Evolutionary conservation across 208 protist species (phyloP).

Genomic region (Wallacemonas sp.): DNA sequence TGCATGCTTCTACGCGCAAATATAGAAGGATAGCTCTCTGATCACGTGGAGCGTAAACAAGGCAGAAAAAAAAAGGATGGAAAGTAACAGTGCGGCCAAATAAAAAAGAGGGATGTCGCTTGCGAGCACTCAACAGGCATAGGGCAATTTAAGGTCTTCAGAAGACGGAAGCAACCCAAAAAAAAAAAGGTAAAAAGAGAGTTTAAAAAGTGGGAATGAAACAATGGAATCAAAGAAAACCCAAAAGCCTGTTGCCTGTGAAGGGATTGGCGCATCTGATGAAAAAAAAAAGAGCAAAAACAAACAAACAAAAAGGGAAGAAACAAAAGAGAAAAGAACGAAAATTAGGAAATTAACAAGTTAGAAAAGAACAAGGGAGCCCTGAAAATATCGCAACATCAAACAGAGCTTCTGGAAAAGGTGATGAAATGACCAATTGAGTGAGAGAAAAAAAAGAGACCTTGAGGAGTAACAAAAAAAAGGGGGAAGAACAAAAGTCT

Average conservation of each 20-base stretch:
- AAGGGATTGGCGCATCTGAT: no score
- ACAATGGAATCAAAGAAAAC: neutral
- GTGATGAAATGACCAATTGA: no score
- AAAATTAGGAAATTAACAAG: neutral
- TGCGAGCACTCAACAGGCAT: no score
- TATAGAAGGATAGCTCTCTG: no score
- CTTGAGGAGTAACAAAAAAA: slow-evolving; percentile 24
- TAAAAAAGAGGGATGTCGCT: neutral
- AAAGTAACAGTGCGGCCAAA: no score
- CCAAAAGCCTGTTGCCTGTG: no score
- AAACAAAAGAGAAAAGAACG: neutral
- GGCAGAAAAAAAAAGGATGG: neutral
- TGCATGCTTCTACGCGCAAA: no score
- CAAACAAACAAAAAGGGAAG: slow-evolving; percentile 4
- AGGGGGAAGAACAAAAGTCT: slow-evolving; percentile 17
- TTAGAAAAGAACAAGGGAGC: neutral
- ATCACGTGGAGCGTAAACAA: neutral
- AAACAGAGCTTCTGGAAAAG: no score
- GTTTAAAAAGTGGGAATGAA: slow-evolving; percentile 1
- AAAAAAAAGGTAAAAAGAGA: slow-evolving; percentile 13
- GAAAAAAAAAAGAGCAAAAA: slow-evolving; percentile 14
- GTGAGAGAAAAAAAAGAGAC: slow-evolving; percentile 20
- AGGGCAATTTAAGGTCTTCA: no score
- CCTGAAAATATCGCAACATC: no score
- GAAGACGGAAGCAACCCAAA: no score